Percentiles rank a stretch among this genome's conserved stretches.
Conservation (phyloP, 2,329 filamentous ascomycete species). For the Hypoxylon rubiginosum region DNA sequence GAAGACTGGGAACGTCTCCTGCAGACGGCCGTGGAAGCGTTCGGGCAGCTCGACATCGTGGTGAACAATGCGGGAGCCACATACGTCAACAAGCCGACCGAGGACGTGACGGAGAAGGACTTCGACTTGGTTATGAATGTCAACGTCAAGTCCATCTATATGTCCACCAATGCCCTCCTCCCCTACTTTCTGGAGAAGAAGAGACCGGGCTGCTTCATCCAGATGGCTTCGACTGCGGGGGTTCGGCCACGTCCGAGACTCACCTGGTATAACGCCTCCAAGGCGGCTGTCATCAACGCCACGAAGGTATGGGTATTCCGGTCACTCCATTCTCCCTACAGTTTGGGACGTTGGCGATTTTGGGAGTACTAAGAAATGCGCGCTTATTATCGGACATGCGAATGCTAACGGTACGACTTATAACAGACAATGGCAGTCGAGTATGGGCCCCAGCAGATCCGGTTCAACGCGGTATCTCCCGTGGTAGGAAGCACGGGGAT, state of each 20-base stretch:
- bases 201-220: conserved; percentile 72
- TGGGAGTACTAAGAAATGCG: conserved; percentile 1
- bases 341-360: not conserved
- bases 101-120: conserved; percentile 73
- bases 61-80: conserved; percentile 73
- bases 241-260: conserved; percentile 71
- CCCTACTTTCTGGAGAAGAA: conserved; percentile 71
- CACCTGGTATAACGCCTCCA: conserved; percentile 79
- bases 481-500: conserved; percentile 76
- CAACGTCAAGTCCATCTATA: conserved; percentile 76
- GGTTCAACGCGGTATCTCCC: conserved; percentile 79
- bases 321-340: not conserved
- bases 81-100: conserved; percentile 73
- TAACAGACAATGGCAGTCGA: conserved; percentile 72
- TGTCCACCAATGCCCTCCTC: conserved; percentile 70
- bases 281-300: conserved; percentile 74
- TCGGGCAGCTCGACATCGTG: conserved; percentile 68
- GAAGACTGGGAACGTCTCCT: conserved; percentile 68
- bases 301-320: conserved; percentile 55
- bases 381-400: not conserved
- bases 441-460: conserved; percentile 78
- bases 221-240: conserved; percentile 75
- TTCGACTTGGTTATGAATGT: conserved; percentile 76
- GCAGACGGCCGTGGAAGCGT: conserved; percentile 59
- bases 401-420: conserved; percentile 18